A percentile compares a stretch with the other conserved stretches of the same genome.
Conservation (phyloP, 1,284 basidiomycete genomes). For the Anthracocystis panici-leucophaei region DNA sequence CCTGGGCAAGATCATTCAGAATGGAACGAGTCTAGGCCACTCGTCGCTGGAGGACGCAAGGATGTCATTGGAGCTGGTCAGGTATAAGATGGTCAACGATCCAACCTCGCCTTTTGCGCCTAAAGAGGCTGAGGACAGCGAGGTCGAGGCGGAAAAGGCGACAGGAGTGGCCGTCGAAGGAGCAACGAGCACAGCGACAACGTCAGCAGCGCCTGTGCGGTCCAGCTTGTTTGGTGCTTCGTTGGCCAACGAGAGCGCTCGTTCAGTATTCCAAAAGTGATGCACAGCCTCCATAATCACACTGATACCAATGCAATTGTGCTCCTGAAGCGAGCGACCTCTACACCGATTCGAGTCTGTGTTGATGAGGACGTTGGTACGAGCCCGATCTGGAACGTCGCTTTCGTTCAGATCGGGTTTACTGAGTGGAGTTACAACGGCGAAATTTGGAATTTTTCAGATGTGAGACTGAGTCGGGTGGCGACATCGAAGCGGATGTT, state of each 20-base stretch:
- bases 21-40: slow-evolving; percentile 55
- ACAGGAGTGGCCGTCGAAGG: slow-evolving; percentile 26
- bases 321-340: too few species aligned
- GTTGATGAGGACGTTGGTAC: neutral
- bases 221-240: slow-evolving; percentile 41
- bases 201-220: slow-evolving; percentile 13
- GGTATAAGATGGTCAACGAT: slow-evolving; percentile 51
- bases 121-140: neutral
- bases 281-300: neutral
- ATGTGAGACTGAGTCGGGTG: neutral
- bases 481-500: slow-evolving; percentile 1
- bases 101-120: slow-evolving; percentile 37
- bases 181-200: neutral
- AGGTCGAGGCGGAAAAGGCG: slow-evolving; percentile 11
- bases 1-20: slow-evolving; percentile 65
- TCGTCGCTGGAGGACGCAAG: slow-evolving; percentile 63
- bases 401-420: neutral
- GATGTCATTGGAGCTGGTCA: slow-evolving; percentile 60
- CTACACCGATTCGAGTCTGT: neutral
- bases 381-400: neutral
- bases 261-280: slow-evolving; percentile 42
- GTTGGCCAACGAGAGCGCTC: slow-evolving; percentile 38
- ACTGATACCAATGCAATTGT: slow-evolving; percentile 1
- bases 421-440: neutral
- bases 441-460: neutral